Conservation (phyloP, 2,329 filamentous ascomycete genomes). For the Colletotrichum noveboracense region DNA sequence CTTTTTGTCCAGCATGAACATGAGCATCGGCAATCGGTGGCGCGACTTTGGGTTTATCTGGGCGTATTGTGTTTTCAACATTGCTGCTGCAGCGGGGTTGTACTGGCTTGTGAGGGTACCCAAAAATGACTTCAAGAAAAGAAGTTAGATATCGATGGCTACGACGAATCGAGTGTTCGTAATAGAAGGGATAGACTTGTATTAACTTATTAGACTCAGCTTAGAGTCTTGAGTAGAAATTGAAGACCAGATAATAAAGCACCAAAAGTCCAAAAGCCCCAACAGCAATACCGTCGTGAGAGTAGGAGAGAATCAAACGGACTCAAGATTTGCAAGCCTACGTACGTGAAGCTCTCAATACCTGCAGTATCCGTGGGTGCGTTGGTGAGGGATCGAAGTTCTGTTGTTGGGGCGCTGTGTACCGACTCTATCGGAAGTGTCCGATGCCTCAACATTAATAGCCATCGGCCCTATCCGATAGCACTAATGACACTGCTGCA, state of each 20-base stretch:
- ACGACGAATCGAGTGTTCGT: accelerated
- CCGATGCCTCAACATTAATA: background rate
- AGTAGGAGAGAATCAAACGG: accelerated
- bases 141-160: accelerated
- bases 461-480: background rate
- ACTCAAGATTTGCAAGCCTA: background rate
- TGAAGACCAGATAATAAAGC: background rate
- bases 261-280: accelerated
- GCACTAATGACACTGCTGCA: background rate
- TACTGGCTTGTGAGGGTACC: constrained; percentile 50
- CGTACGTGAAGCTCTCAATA: background rate
- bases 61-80: constrained; percentile 55
- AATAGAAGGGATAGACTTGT: background rate
- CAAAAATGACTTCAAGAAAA: constrained; percentile 22
- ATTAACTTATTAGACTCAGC: accelerated
- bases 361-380: background rate
- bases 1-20: constrained; percentile 42
- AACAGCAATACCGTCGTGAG: background rate
- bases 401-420: background rate
- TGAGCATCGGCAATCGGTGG: constrained; percentile 55
- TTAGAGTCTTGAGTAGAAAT: background rate
- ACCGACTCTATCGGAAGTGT: background rate
- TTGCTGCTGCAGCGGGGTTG: constrained; percentile 49
- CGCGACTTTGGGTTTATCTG: constrained; percentile 61
- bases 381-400: background rate